phyloP scores from a whole-genome alignment of 768 basidiomycete species.

The Trametes cingulata region DNA sequence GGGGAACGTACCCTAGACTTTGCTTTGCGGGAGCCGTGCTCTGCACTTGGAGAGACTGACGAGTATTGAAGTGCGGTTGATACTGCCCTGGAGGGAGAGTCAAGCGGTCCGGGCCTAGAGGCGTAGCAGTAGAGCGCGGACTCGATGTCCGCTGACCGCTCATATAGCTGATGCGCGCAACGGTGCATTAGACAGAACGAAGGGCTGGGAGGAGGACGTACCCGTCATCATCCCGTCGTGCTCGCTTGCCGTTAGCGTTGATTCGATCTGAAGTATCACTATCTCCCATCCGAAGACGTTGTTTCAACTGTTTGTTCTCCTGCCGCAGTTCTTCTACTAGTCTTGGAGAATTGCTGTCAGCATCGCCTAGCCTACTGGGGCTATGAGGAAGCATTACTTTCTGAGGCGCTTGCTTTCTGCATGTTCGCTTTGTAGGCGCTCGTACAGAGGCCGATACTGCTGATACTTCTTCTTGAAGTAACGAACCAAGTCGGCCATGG shows the following conservation, averaged over 20 bases:
- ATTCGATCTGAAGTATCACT: conserved; percentile 37
- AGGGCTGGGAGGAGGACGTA: conserved; percentile 22
- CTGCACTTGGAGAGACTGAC: conserved; percentile 10
- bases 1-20: conserved; percentile 1
- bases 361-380: neutral
- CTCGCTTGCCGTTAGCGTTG: conserved; percentile 69
- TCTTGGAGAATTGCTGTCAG: conserved; percentile 35
- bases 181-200: neutral
- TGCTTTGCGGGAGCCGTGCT: conserved; percentile 7
- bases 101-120: conserved; percentile 61
- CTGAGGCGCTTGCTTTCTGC: conserved; percentile 46
- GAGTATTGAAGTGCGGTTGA: conserved; percentile 42
- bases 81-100: conserved; percentile 67
- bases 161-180: conserved; percentile 3
- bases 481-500: conserved; percentile 65
- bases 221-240: conserved; percentile 48
- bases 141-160: conserved; percentile 47
- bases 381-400: conserved; percentile 38
- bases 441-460: conserved; percentile 54
- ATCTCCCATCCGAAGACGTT: conserved; percentile 32
- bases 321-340: conserved; percentile 46
- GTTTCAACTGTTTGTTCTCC: conserved; percentile 53
- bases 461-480: conserved; percentile 59
- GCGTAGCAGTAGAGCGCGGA: conserved; percentile 56
- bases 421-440: conserved; percentile 52